phyloP scores from a whole-genome alignment of 139 green algal species.

The Pleodorina starrii region DNA sequence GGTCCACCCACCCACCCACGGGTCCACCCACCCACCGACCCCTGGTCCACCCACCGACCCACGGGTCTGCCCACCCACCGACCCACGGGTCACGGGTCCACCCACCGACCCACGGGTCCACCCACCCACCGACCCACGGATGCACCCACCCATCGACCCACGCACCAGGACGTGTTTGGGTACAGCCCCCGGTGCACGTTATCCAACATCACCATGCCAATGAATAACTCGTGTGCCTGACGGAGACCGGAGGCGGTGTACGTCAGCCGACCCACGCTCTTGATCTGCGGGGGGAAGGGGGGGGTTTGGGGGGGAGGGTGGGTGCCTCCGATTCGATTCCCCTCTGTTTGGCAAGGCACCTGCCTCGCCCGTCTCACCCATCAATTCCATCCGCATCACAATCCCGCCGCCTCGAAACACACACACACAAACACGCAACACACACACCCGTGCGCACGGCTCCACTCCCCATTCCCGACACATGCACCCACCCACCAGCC shows the following conservation, averaged over 20 bases:
- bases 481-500: neutral
- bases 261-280: slow-evolving; percentile 9
- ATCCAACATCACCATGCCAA: slow-evolving; percentile 16
- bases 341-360: no score
- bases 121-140: neutral
- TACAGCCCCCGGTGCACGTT: slow-evolving; percentile 38
- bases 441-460: no score
- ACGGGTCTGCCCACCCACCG: no score
- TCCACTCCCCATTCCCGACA: no score
- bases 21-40: no score
- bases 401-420: no score
- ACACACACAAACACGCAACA: no score
- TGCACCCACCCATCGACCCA: neutral
- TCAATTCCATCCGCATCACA: no score
- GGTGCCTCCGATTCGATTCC: no score
- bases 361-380: no score
- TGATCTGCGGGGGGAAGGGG: neutral
- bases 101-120: neutral
- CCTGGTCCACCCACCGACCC: no score
- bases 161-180: slow-evolving; percentile 11
- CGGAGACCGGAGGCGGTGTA: slow-evolving; percentile 28
- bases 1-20: no score
- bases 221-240: slow-evolving; percentile 26
- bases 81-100: neutral
- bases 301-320: neutral